Conservation (phyloP, 345 rosid genomes). For the Brassica juncea region DNA sequence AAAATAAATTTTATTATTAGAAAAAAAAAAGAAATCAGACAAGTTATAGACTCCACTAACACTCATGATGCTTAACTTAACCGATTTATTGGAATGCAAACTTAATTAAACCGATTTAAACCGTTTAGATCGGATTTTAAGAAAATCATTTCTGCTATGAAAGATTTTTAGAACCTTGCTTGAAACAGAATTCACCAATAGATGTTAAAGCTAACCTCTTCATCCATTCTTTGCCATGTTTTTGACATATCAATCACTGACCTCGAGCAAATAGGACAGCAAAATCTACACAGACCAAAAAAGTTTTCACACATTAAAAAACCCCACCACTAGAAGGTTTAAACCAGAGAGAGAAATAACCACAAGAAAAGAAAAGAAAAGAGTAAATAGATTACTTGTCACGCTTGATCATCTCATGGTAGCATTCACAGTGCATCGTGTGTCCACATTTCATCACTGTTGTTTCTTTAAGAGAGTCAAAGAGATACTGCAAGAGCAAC, state of each 20-base stretch:
- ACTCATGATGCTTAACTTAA: too few relatives aligned
- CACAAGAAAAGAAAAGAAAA: neutral
- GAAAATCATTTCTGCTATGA: too few relatives aligned
- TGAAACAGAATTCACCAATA: neutral
- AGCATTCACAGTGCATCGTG: constrained; percentile 92
- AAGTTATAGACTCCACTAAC: neutral
- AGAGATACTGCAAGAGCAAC: constrained; percentile 62
- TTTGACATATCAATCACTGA: constrained; percentile 84
- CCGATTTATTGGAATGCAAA: too few relatives aligned
- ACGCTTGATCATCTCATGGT: constrained; percentile 70
- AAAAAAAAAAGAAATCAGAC: too few relatives aligned
- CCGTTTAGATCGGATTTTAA: too few relatives aligned
- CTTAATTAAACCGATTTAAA: neutral
- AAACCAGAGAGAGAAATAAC: neutral
- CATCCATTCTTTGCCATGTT: constrained; percentile 83
- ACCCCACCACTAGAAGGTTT: constrained; percentile 14
- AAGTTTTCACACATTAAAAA: neutral
- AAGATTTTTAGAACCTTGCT: neutral
- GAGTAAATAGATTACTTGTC: constrained; percentile 64
- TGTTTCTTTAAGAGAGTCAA: constrained; percentile 89
- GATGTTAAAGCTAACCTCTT: constrained; percentile 61
- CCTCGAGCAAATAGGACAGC: constrained; percentile 95
- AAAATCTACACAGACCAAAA: constrained; percentile 45
- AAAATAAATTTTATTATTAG: too few relatives aligned
- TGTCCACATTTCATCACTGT: constrained; percentile 98